phyloP scores from a whole-genome alignment of 768 basidiomycete species.

The Russula emetica region DNA sequence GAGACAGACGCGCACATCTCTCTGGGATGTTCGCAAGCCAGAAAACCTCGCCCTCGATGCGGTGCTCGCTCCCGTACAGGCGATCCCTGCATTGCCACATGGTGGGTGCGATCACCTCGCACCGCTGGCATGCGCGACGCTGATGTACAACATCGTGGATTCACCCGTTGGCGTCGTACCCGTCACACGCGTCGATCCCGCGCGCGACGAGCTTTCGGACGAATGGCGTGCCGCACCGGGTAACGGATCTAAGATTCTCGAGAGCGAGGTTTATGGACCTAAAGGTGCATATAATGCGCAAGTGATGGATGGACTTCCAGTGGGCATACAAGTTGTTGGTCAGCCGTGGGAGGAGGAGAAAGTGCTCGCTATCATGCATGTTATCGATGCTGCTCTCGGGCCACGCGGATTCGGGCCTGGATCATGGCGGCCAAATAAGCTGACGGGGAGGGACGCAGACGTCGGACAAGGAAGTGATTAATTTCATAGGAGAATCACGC shows the following conservation, averaged over 20 bases:
- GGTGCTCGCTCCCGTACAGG: constrained; percentile 38
- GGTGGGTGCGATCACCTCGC: constrained; percentile 24
- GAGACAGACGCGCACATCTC: constrained; percentile 24
- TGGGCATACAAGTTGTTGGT: constrained; percentile 78
- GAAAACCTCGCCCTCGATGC: constrained; percentile 12
- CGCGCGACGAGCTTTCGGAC: constrained; percentile 45
- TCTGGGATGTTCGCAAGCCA: constrained; percentile 33
- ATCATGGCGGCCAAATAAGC: constrained; percentile 37
- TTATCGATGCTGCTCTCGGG: constrained; percentile 68
- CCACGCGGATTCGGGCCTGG: constrained; percentile 68
- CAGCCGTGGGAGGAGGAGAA: constrained; percentile 82
- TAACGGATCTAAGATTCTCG: constrained; percentile 56
- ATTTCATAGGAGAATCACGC: neutral
- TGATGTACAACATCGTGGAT: constrained; percentile 42
- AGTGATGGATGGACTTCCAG: constrained; percentile 70
- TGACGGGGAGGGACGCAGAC: neutral
- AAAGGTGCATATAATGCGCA: constrained; percentile 55
- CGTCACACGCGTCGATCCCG: constrained; percentile 39
- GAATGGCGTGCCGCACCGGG: constrained; percentile 52
- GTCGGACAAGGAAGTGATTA: neutral
- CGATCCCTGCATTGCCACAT: constrained; percentile 36
- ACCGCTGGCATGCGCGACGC: constrained; percentile 33
- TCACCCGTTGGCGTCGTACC: constrained; percentile 42
- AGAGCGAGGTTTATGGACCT: constrained; percentile 53
- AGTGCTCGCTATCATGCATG: constrained; percentile 70